Percentiles rank a stretch among this genome's conserved stretches.
Conservation (phyloP, 352 stramenopile genomes). For the Globisporangium cylindrosporum region DNA sequence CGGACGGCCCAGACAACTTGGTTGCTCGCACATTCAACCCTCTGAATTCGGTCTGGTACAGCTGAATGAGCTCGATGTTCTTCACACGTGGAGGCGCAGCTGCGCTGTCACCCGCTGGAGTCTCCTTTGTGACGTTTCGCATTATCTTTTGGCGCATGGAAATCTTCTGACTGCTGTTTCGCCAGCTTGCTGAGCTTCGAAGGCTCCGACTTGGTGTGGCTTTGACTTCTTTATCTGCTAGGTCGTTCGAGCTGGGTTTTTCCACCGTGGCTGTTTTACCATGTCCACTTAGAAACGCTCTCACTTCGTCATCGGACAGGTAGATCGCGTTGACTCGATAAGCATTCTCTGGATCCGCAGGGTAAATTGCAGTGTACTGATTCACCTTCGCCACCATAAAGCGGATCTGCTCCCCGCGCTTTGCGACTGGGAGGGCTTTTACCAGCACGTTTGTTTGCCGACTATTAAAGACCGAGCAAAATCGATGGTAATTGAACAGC, state of each 20-base stretch:
- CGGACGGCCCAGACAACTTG: constrained; percentile 33
- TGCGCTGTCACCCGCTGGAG: background rate
- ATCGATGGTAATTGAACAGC: constrained; percentile 70
- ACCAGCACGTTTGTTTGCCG: constrained; percentile 45
- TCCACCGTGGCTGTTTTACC: background rate
- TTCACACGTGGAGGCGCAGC: background rate
- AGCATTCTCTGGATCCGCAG: constrained; percentile 24
- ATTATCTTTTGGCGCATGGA: constrained; percentile 25
- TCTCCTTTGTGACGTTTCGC: background rate
- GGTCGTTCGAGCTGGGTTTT: background rate
- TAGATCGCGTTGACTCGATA: constrained; percentile 56
- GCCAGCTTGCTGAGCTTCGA: constrained; percentile 17
- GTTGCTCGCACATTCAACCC: constrained; percentile 39
- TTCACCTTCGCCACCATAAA: constrained; percentile 59
- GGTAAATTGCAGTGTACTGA: constrained; percentile 44
- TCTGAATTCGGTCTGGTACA: constrained; percentile 43
- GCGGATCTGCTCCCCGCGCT: constrained; percentile 47
- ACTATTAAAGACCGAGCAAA: constrained; percentile 66
- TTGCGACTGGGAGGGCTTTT: constrained; percentile 44
- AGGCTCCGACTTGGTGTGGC: background rate
- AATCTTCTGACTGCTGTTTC: constrained; percentile 20
- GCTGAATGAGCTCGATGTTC: constrained; percentile 25
- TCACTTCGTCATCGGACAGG: constrained; percentile 53
- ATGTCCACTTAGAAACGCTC: constrained; percentile 19
- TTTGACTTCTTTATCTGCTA: background rate